Conservation (phyloP, 176 grass and related monocot genomes). For the Carex parvula region DNA sequence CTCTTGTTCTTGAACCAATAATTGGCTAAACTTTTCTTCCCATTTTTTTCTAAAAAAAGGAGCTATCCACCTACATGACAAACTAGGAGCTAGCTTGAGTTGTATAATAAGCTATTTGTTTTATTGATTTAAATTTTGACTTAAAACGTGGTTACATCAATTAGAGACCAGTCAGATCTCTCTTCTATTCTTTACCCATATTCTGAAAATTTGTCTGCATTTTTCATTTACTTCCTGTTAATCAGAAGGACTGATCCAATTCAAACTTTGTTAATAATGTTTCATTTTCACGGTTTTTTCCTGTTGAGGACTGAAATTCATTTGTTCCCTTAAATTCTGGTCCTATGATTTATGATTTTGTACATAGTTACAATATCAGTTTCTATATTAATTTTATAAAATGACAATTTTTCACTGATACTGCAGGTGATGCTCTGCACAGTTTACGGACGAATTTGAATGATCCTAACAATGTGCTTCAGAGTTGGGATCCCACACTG, state of each 20-base stretch:
- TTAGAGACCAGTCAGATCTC: background rate
- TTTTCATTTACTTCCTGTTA: background rate
- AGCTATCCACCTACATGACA: background rate
- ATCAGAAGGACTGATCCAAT: background rate
- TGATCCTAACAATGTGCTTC: conserved; percentile 96
- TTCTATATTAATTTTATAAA: conserved; percentile 1
- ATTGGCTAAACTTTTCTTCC: background rate
- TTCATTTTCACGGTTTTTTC: background rate
- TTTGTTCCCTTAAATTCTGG: background rate
- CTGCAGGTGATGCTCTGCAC: conserved; percentile 89
- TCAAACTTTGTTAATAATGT: background rate
- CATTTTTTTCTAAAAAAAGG: background rate
- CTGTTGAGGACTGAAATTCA: background rate
- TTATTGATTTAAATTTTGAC: background rate
- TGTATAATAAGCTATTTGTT: background rate
- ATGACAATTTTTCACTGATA: background rate
- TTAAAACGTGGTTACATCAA: background rate
- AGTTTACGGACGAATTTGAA: conserved; percentile 70
- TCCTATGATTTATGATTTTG: background rate
- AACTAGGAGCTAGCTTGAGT: background rate
- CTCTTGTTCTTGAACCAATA: background rate
- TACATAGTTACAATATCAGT: background rate
- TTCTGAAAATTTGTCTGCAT: background rate
- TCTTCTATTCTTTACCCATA: background rate
- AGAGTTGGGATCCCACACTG: conserved; percentile 95